Evolutionary conservation across 2,329 filamentous ascomycete species (phyloP), one percentile per base, ranked within the genome.

Genomic region (Pyrenochaeta sp.): DNA sequence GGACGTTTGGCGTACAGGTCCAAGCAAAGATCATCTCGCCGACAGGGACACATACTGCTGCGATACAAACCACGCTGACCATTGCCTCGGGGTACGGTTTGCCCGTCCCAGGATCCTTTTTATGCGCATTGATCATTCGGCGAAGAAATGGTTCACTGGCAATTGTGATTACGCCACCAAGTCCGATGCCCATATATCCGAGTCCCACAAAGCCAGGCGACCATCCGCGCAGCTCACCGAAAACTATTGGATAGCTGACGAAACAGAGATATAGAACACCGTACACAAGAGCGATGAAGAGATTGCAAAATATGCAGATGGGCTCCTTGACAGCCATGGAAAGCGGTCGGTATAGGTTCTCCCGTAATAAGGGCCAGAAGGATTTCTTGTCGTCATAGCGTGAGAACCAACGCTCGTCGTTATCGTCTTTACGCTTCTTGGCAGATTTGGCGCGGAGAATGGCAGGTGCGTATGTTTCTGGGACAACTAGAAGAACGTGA

Each of bases 231-330:
- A 86, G 77, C 35, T 89, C 80, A 10, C 82, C 81, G 75, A 95
- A 97, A 52, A 96, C 89, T 54, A 96, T 89, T 0, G 92, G 92
- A 72, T 96, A 96, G 11, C 91, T 91, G 14, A 96, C 89, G 78
- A 97, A 97, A 76, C 91, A 96, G 29, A 97, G 86, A 68, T 95
- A 95, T 1, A 97, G 81, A 35, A 96, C 92, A 15, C 87, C 90
- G 72, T 97, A 97, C 31, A 96, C 86, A 33, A 96, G 79, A 0
- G 90, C 85, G 58, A 90, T 85, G 62, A 89, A 90, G 30, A 87
- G 73, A 66, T 89, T 85, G 87, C 87, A 94, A 71, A 87, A 87
- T 27, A 93, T 90, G 78, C 90, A 93, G 50, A 97, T 97, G 0
- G 92, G 93, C 66, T 97, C 93, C 0, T 87, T 91, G 39, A 89